Evolutionary conservation across 106 monocot species (phyloP).

Genomic region (Dendrobium catenatum): DNA sequence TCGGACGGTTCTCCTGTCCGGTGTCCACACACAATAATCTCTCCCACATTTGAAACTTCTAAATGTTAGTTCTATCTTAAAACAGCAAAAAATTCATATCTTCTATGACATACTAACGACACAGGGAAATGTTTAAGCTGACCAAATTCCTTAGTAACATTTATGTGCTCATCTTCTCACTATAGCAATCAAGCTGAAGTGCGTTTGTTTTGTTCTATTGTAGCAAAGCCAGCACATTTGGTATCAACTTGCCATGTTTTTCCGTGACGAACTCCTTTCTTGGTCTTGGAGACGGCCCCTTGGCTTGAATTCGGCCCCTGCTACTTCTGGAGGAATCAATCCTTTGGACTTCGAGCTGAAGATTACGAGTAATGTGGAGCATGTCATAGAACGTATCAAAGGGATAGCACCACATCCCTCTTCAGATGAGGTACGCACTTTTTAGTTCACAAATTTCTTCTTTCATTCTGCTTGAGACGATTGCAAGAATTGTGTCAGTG

Average conservation of each 20-base stretch:
- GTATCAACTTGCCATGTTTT: constrained; percentile 96
- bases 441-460: neutral
- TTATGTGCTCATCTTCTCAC: neutral
- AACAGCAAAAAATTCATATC: too few relatives aligned
- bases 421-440: constrained; percentile 66
- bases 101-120: too few relatives aligned
- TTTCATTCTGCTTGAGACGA: neutral
- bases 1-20: too few relatives aligned
- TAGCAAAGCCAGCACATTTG: constrained; percentile 98
- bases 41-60: too few relatives aligned
- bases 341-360: constrained; percentile 84
- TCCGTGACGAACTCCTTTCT: constrained; percentile 89
- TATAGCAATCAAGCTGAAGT: neutral
- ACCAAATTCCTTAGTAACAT: too few relatives aligned
- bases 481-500: neutral
- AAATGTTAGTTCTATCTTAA: too few relatives aligned
- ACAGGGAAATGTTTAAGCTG: too few relatives aligned
- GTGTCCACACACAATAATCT: too few relatives aligned
- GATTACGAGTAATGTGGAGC: constrained; percentile 82
- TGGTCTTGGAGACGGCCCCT: constrained; percentile 96
- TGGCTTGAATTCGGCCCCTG: constrained; percentile 63
- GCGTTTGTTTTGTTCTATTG: constrained; percentile 11
- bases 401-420: constrained; percentile 68
- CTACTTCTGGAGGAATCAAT: constrained; percentile 43
- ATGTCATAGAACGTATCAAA: constrained; percentile 74